Percentiles rank a stretch among this genome's conserved stretches.
phyloP scores from a whole-genome alignment of 2,329 filamentous ascomycete species.

The Celoporthe dispersa region DNA sequence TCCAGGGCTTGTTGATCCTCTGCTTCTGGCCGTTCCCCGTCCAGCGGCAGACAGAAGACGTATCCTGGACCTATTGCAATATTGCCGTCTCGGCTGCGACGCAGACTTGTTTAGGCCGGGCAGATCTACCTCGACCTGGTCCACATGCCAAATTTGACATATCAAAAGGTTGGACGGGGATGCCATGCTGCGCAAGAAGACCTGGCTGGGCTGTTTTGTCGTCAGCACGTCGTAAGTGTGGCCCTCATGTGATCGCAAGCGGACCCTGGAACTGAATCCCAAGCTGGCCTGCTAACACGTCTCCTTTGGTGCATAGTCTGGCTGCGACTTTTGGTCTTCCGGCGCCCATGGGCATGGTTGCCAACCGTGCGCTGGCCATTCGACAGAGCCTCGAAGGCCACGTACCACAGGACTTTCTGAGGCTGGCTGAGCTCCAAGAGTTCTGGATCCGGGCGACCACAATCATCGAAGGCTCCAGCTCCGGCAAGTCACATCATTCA shows the following conservation, averaged over 20 bases:
- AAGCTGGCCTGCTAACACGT: not conserved
- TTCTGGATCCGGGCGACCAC: slow-evolving; percentile 5
- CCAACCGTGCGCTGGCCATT: not conserved
- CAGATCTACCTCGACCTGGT: not conserved
- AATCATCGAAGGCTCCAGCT: not conserved
- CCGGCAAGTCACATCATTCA: not conserved
- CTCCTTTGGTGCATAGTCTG: not conserved
- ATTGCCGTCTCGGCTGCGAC: slow-evolving; percentile 1
- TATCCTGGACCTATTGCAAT: slow-evolving; percentile 7
- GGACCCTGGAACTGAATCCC: not conserved
- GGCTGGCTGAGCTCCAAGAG: slow-evolving; percentile 6
- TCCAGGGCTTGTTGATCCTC: slow-evolving; percentile 1
- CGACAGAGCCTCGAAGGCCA: not conserved
- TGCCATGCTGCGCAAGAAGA: not conserved
- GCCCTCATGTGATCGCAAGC: not conserved
- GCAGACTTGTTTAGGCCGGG: not conserved
- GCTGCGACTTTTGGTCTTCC: not conserved
- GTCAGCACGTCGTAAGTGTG: slow-evolving; percentile 11
- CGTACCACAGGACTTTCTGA: not conserved
- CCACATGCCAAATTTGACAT: not conserved
- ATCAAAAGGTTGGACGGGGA: not conserved
- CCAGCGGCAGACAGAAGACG: not conserved
- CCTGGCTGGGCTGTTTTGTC: slow-evolving; percentile 4
- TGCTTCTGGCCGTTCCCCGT: not conserved
- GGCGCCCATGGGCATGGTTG: slow-evolving; percentile 5